These are phyloP conservation scores for Stagonosporopsis cucurbitacearum DNA, from an alignment of 2,329 filamentous ascomycete species.

Conservation along the genomic window DNA sequence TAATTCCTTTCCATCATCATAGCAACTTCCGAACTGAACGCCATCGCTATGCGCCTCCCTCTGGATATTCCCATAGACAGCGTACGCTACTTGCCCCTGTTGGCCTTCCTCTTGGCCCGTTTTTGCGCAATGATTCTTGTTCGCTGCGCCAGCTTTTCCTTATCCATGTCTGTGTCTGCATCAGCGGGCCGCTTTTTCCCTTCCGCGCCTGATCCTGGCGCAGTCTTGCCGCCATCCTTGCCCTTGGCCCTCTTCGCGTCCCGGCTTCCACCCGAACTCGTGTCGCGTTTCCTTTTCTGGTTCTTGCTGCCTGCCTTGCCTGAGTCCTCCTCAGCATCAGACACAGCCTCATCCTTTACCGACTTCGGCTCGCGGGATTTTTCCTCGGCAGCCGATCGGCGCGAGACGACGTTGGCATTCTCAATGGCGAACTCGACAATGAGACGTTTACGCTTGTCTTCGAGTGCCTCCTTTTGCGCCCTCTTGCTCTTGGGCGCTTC, in stretches of 20 bases:
- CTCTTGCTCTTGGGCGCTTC: slow-evolving; percentile 54
- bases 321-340: slow-evolving; percentile 14
- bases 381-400: slow-evolving; percentile 70
- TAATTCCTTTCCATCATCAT: background rate
- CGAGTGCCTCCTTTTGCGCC: slow-evolving; percentile 50
- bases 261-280: slow-evolving; percentile 15
- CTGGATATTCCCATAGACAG: background rate
- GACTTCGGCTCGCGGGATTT: slow-evolving; percentile 58
- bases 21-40: slow-evolving; percentile 12
- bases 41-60: slow-evolving; percentile 17
- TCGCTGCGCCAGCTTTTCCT: slow-evolving; percentile 62
- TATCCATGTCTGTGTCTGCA: slow-evolving; percentile 45
- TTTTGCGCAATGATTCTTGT: slow-evolving; percentile 88
- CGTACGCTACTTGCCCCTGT: slow-evolving; percentile 59
- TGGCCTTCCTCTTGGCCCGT: slow-evolving; percentile 70
- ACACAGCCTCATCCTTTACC: slow-evolving; percentile 21
- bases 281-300: slow-evolving; percentile 51
- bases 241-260: slow-evolving; percentile 20
- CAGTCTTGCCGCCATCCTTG: slow-evolving; percentile 21
- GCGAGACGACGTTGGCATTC: slow-evolving; percentile 91
- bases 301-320: slow-evolving; percentile 27
- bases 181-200: slow-evolving; percentile 15
- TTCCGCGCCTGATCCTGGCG: slow-evolving; percentile 30
- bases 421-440: slow-evolving; percentile 98
- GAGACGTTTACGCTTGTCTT: slow-evolving; percentile 83